Evolutionary conservation across 495 filamentous ascomycete species (phyloP), one percentile per base, ranked within the genome.

Genomic region (Sabuloglossum arenarium): DNA sequence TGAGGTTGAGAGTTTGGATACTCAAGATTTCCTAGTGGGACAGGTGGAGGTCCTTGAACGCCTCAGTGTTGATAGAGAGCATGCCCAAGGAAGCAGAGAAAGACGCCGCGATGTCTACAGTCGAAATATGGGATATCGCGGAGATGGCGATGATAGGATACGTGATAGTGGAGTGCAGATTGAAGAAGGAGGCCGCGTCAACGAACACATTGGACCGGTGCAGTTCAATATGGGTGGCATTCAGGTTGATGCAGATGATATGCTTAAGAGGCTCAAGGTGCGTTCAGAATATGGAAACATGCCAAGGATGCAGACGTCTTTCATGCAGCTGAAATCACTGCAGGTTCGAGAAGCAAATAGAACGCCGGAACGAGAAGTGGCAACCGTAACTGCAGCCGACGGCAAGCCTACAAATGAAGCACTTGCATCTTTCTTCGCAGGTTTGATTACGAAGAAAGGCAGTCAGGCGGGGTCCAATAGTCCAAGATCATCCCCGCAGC

Each of bases 141-240:
- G 64, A 27, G 65, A 62, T 21, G 58, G 64, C 19, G 64, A 66
- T 45, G 66, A 66, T 31, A 59, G 46, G 28, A 29, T 24, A 6
- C 58, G 24, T n/a, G 55, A 56, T 8, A 23, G 28, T 12, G 55
- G 55, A 27, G 24, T 43, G 11, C 23, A 28, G n/a, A 9, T n/a
- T 71, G 73, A 69, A 58, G 65, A 75, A 45, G 66, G 80, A 63
- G 76, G 79, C 39, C 73, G 75, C 56, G 82, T 93, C 49, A 82
- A 80, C 61, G 87, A 94, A 63, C 87, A 95, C 60, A 94, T 95
- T 58, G 90, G 90, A 0, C 89, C 89, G 2, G 88, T 95, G 58
- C 88, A 96, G 61, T 94, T 95, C 68, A 97, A 97, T 63, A 87
- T 95, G 76, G 90, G 89, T 23, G 90, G 90, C 56, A 95, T 97